Percentiles rank a stretch among this genome's conserved stretches.
Conservation (phyloP, 2,329 filamentous ascomycete genomes). For the Huntiella abstrusa region DNA sequence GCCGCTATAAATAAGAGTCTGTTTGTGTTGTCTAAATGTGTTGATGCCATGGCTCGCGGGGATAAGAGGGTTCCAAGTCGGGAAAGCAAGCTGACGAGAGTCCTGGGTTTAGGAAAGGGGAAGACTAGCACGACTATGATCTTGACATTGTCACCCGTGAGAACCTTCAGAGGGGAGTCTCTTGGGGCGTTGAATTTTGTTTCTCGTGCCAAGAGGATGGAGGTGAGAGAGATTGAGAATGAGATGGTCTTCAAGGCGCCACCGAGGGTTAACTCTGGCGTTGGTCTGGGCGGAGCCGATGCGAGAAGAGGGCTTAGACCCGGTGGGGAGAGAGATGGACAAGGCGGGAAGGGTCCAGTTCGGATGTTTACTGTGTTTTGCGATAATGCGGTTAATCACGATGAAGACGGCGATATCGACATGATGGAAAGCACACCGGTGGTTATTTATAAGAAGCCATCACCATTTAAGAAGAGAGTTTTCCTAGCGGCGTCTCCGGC, state of each 20-base stretch:
- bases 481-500: slow-evolving; percentile 6
- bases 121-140: slow-evolving; percentile 95
- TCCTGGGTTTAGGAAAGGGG: slow-evolving; percentile 66
- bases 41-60: slow-evolving; percentile 70
- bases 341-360: slow-evolving; percentile 33
- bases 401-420: too few species aligned
- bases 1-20: slow-evolving; percentile 95
- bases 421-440: too few species aligned
- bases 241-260: slow-evolving; percentile 73
- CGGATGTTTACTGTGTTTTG: slow-evolving; percentile 81
- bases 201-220: slow-evolving; percentile 88
- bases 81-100: slow-evolving; percentile 94
- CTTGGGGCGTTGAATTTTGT: slow-evolving; percentile 88
- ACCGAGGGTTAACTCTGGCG: slow-evolving; percentile 31
- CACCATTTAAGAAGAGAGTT: slow-evolving; percentile 1
- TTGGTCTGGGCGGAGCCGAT: slow-evolving; percentile 15
- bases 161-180: slow-evolving; percentile 84
- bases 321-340: slow-evolving; percentile 44
- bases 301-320: slow-evolving; percentile 47
- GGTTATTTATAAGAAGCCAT: too few species aligned
- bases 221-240: slow-evolving; percentile 88
- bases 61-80: slow-evolving; percentile 73
- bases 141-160: slow-evolving; percentile 76
- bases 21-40: slow-evolving; percentile 85
- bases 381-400: slow-evolving; percentile 24